Evolutionary conservation across 2,329 filamentous ascomycete species (phyloP), one percentile per base, ranked within the genome.

Genomic region (Tolypocladium nubicola): DNA sequence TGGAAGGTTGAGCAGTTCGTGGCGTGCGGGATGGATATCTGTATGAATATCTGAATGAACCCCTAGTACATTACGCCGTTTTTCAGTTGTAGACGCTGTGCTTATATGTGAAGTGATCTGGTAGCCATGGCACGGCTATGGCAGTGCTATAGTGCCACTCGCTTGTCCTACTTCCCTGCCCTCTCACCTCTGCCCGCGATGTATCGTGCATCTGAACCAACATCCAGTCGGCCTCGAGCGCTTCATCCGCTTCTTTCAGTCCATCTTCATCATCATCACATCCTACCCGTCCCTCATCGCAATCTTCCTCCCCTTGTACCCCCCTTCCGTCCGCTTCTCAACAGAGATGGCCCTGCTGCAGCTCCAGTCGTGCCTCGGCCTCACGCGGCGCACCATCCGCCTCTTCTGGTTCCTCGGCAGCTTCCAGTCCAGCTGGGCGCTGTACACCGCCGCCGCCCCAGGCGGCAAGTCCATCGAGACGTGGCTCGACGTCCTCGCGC

Each of bases 381-480:
- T 81, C 49, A 71, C 72, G 21, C 78, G 88, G 41, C 81, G 86
- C 26, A 84, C 82, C 70, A 79, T 90, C 66, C 83, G 88, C 14
- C 73, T 88, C 58, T 87, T 89, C 67, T 84, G 85, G 64, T 89
- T 86, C 67, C 70, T 88, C 55, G 82, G 84, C 52, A 78, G 76
- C 53, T 85, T 88, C 62, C 67, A 74, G 30, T 67, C 72, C 2
- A 81, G 83, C 1, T 78, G 76, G 65, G 65, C 67, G 3, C 65
- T 75, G 37, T 81, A 75, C 62, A 47, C 58, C 4, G 56, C 68
- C 4, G 58, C 61, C 7, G 52, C 63, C 11, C 53, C 68, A 2
- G 60, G 63, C 3, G 56, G 64, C 11, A 66, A 65, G 43, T 60
- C 61, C 38, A 59, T 71, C 40, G 76, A 73, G 54, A 67, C 63